A percentile compares a stretch with the other conserved stretches of the same genome.
Evolutionary conservation across 805 yeast genomes (phyloP).

Genomic region (Suhomyces xylopsoci): DNA sequence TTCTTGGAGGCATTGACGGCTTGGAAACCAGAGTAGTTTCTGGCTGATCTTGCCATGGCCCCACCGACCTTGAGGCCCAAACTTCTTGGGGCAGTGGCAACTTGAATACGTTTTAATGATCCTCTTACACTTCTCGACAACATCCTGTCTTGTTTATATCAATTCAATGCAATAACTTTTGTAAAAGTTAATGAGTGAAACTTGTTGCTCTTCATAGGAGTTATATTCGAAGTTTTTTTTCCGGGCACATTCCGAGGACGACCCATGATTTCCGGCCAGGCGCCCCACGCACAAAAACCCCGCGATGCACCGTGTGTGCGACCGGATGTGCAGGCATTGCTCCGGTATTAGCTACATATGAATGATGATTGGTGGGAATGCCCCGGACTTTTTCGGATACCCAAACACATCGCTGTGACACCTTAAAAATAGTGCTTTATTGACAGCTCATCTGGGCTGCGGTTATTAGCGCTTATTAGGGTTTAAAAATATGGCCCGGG

Average conservation of each 20-base stretch:
- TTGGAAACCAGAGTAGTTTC: background rate
- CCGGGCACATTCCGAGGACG: background rate
- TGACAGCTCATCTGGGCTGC: background rate
- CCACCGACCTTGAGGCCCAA: conserved; percentile 12
- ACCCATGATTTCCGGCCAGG: background rate
- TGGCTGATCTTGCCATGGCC: conserved; percentile 16
- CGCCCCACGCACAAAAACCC: background rate
- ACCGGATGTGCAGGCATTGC: background rate
- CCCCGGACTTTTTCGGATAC: conserved; percentile 2
- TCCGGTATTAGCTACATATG: conserved; percentile 2
- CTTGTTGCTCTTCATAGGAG: background rate
- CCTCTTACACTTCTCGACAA: conserved; percentile 33
- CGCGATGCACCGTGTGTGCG: background rate
- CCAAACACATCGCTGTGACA: background rate
- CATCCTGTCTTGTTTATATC: conserved; percentile 14
- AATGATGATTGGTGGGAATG: conserved; percentile 1
- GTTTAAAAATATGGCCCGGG: too few species aligned
- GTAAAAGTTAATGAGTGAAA: background rate
- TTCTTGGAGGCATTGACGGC: conserved; percentile 3
- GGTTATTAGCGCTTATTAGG: background rate
- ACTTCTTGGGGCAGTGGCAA: conserved; percentile 11
- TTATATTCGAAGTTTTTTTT: conserved; percentile 1
- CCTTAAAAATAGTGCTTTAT: background rate
- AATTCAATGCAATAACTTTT: background rate
- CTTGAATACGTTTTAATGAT: conserved; percentile 27